These are phyloP conservation scores for Suillus placidus DNA, from an alignment of 768 basidiomycete genomes.

Conservation along the genomic window DNA sequence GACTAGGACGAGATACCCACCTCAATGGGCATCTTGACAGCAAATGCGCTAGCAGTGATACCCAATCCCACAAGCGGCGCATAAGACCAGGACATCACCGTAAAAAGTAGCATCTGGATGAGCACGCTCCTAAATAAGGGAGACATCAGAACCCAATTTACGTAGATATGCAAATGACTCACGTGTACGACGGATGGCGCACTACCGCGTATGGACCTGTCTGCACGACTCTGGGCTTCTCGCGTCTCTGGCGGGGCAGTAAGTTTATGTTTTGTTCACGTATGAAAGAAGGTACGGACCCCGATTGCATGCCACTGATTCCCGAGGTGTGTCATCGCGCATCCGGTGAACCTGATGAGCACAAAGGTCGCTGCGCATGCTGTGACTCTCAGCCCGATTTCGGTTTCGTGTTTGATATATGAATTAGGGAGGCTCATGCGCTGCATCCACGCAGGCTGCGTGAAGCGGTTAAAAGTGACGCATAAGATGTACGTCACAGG, in stretches of 20 bases:
- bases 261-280: not conserved
- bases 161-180: slow-evolving; percentile 10
- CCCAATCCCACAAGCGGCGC: slow-evolving; percentile 32
- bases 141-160: not conserved
- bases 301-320: slow-evolving; percentile 37
- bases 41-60: slow-evolving; percentile 27
- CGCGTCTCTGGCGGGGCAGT: slow-evolving; percentile 23
- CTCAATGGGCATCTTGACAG: slow-evolving; percentile 39
- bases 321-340: slow-evolving; percentile 24
- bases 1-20: slow-evolving; percentile 18
- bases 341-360: slow-evolving; percentile 17
- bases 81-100: slow-evolving; percentile 34
- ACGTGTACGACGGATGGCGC: slow-evolving; percentile 42
- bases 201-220: slow-evolving; percentile 40
- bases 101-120: not conserved
- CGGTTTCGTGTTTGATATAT: slow-evolving; percentile 25
- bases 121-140: not conserved
- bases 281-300: slow-evolving; percentile 19
- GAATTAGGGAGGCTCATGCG: slow-evolving; percentile 29
- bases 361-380: slow-evolving; percentile 31
- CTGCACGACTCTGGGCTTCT: slow-evolving; percentile 32
- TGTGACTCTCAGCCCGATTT: slow-evolving; percentile 25
- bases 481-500: slow-evolving; percentile 32
- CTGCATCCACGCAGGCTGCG: slow-evolving; percentile 39
- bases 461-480: slow-evolving; percentile 31